These are phyloP conservation scores for Lavandula angustifolia DNA, from an alignment of 257 asterid genomes.

Conservation along the genomic window DNA sequence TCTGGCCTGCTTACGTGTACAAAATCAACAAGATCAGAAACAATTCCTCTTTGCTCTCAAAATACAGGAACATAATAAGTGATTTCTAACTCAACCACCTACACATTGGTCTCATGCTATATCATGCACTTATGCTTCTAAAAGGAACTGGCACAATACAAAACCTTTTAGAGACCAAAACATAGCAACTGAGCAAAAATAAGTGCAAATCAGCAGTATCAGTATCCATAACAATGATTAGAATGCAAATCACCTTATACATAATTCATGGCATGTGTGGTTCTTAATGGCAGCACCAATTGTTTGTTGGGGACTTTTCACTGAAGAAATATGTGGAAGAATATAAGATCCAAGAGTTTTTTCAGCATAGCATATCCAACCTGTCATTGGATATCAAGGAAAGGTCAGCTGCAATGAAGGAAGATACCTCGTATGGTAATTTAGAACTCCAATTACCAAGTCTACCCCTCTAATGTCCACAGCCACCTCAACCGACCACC, in stretches of 20 bases:
- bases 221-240: slow-evolving; percentile 3
- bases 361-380: slow-evolving; percentile 99
- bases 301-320: slow-evolving; percentile 96
- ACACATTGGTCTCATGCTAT: slow-evolving; percentile 17
- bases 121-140: neutral
- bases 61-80: neutral
- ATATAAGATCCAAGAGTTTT: slow-evolving; percentile 91
- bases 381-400: slow-evolving; percentile 48
- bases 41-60: slow-evolving; percentile 13
- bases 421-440: neutral
- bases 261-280: slow-evolving; percentile 56
- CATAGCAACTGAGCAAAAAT: slow-evolving; percentile 3
- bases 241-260: slow-evolving; percentile 54
- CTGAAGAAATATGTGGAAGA: slow-evolving; percentile 92
- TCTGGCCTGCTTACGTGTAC: slow-evolving; percentile 60
- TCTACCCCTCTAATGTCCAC: neutral
- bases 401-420: slow-evolving; percentile 20
- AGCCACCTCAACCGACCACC: neutral
- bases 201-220: slow-evolving; percentile 7
- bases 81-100: slow-evolving; percentile 7
- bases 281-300: slow-evolving; percentile 84
- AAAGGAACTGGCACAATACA: neutral
- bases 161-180: slow-evolving; percentile 18
- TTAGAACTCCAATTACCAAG: slow-evolving; percentile 3
- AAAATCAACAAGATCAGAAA: slow-evolving; percentile 31